Evolutionary conservation across 768 basidiomycete species (phyloP).

Genomic region (Hebeloma cylindrosporum): DNA sequence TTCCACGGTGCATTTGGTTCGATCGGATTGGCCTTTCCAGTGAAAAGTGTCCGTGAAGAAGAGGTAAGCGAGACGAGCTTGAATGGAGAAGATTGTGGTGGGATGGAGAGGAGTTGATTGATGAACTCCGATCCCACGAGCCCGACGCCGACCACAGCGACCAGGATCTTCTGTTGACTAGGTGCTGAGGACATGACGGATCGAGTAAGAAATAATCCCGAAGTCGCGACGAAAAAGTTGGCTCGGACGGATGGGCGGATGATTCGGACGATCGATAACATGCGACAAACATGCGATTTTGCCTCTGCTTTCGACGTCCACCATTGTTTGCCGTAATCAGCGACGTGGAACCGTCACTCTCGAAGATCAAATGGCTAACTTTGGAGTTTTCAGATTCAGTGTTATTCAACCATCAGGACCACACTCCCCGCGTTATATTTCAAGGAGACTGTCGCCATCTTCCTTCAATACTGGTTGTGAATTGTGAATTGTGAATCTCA

Average conservation of each 20-base stretch:
- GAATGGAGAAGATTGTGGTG: conserved; percentile 54
- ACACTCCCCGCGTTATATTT: no score
- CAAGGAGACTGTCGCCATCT: no score
- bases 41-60: conserved; percentile 59
- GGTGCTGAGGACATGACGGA: conserved; percentile 25
- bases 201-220: conserved; percentile 9
- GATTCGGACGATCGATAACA: conserved; percentile 23
- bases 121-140: conserved; percentile 91
- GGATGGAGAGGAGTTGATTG: conserved; percentile 71
- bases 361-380: no score
- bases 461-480: no score
- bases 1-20: conserved; percentile 39
- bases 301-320: no score
- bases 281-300: no score
- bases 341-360: no score
- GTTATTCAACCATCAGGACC: no score
- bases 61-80: conserved; percentile 68
- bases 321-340: no score
- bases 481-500: no score
- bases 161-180: conserved; percentile 35
- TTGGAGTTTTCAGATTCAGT: no score
- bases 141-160: conserved; percentile 89
- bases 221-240: conserved; percentile 6
- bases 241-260: conserved; percentile 12
- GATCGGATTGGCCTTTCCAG: conserved; percentile 43